Percentiles rank a stretch among this genome's conserved stretches.
phyloP scores from a whole-genome alignment of 2,329 filamentous ascomycete genomes.

The Ophiostoma pallidulum region DNA sequence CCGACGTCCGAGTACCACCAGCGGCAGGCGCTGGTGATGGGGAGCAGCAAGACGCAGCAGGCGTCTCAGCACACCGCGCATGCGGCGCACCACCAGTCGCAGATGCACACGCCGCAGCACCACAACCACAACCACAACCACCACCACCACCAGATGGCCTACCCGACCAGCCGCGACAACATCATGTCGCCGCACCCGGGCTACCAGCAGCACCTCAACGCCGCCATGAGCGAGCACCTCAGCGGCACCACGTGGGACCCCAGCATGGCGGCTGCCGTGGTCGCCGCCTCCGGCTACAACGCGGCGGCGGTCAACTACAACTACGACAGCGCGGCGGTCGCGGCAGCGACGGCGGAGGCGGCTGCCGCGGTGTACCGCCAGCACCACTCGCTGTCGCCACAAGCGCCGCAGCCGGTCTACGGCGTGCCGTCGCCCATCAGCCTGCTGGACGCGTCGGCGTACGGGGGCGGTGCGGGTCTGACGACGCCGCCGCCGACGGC shows the following conservation, averaged over 20 bases:
- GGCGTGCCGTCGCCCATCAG: slow-evolving; percentile 20
- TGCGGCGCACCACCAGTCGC: slow-evolving; percentile 1
- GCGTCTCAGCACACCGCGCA: slow-evolving; percentile 1
- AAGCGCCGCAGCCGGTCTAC: slow-evolving; percentile 7
- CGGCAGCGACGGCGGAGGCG: slow-evolving; percentile 5
- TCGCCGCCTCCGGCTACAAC: slow-evolving; percentile 2
- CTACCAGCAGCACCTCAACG: slow-evolving; percentile 42
- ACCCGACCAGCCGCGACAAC: slow-evolving; percentile 28
- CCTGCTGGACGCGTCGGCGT: slow-evolving; percentile 36
- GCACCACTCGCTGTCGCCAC: slow-evolving; percentile 13
- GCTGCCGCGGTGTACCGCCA: slow-evolving; percentile 6
- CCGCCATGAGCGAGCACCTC: slow-evolving; percentile 50
- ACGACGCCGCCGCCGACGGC: slow-evolving; percentile 49
- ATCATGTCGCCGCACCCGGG: slow-evolving; percentile 45
- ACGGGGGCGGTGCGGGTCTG: slow-evolving; percentile 42
- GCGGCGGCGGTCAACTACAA: neutral
- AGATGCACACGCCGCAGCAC: slow-evolving; percentile 3
- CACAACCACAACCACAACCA: neutral
- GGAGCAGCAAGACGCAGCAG: slow-evolving; percentile 6
- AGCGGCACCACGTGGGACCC: slow-evolving; percentile 20
- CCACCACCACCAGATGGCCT: slow-evolving; percentile 13
- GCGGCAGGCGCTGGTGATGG: slow-evolving; percentile 32
- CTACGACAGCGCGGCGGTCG: slow-evolving; percentile 12
- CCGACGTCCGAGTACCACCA: slow-evolving; percentile 51
- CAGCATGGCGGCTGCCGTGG: slow-evolving; percentile 27